phyloP scores from a whole-genome alignment of 306 rosid genomes.

The Glycine soja region DNA sequence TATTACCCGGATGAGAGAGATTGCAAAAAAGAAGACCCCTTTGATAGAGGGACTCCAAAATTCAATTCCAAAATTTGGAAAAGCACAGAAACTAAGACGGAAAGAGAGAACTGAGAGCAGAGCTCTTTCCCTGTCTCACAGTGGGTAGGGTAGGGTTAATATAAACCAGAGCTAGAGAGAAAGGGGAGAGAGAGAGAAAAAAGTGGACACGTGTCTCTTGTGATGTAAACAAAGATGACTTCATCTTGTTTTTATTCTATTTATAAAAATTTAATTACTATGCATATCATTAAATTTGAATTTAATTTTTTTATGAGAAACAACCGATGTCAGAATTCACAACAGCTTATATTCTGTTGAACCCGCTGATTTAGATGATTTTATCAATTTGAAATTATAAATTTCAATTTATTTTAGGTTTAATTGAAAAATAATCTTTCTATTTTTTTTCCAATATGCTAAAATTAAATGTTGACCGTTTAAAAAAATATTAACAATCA shows the following conservation, averaged over 20 bases:
- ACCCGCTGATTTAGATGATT: too few relatives aligned
- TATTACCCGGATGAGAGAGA: slow-evolving; percentile 55
- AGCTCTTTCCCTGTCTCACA: slow-evolving; percentile 32
- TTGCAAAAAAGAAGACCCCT: slow-evolving; percentile 50
- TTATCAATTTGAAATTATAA: too few relatives aligned
- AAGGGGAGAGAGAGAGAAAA: background rate
- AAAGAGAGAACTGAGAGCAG: background rate
- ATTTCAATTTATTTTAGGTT: background rate
- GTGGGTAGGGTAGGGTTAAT: background rate
- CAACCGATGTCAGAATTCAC: too few relatives aligned
- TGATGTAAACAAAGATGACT: background rate
- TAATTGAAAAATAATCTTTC: too few relatives aligned
- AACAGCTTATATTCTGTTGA: too few relatives aligned
- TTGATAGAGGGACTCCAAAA: slow-evolving; percentile 50
- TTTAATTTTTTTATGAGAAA: background rate
- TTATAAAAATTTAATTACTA: background rate
- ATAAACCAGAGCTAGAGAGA: slow-evolving; percentile 21
- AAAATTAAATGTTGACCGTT: too few relatives aligned
- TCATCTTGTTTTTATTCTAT: background rate
- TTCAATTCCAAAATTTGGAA: slow-evolving; percentile 50
- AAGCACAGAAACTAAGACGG: slow-evolving; percentile 14
- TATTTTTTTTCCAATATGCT: too few relatives aligned
- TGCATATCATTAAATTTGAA: background rate
- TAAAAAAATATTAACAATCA: too few relatives aligned
- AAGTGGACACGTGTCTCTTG: background rate